These are phyloP conservation scores for Hyphopichia wangnamkhiaoensis DNA, from an alignment of 1,139 yeast genomes.

Conservation along the genomic window DNA sequence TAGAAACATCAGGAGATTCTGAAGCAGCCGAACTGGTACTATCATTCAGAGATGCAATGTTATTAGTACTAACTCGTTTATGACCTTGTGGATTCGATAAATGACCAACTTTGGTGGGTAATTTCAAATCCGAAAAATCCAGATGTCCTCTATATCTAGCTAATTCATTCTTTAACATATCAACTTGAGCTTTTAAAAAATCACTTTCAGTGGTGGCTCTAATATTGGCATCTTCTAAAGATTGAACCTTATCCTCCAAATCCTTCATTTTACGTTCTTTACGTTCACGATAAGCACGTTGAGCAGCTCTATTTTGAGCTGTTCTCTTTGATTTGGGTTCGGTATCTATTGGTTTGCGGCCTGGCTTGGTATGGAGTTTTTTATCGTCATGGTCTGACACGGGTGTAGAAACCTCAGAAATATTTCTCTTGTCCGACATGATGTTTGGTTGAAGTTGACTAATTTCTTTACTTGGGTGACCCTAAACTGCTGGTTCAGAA, in stretches of 20 bases:
- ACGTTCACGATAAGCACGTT: slow-evolving; percentile 92
- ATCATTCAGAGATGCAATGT: slow-evolving; percentile 8
- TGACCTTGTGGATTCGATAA: slow-evolving; percentile 23
- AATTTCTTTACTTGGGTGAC: too few species aligned
- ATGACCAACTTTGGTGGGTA: slow-evolving; percentile 37
- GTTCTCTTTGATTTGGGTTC: slow-evolving; percentile 88
- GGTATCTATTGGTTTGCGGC: slow-evolving; percentile 72
- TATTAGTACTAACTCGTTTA: slow-evolving; percentile 19
- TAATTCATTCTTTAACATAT: slow-evolving; percentile 70
- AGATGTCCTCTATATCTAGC: slow-evolving; percentile 56
- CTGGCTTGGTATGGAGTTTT: slow-evolving; percentile 44
- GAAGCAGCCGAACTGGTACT: slow-evolving; percentile 6
- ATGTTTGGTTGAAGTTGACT: too few species aligned
- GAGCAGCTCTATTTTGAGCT: slow-evolving; percentile 97
- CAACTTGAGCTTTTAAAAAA: slow-evolving; percentile 74
- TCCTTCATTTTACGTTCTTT: slow-evolving; percentile 87
- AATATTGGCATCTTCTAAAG: slow-evolving; percentile 69
- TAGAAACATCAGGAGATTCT: slow-evolving; percentile 14
- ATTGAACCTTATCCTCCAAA: slow-evolving; percentile 73
- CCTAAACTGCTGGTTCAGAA: too few species aligned
- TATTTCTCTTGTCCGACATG: slow-evolving; percentile 26
- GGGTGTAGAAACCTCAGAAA: slow-evolving; percentile 25
- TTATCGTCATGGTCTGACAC: slow-evolving; percentile 33
- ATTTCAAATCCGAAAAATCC: slow-evolving; percentile 37
- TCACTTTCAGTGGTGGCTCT: slow-evolving; percentile 69